A percentile compares a stretch with the other conserved stretches of the same genome.
Evolutionary conservation across 2,329 filamentous ascomycete species (phyloP).

Genomic region (Colletotrichum euphorbiae): DNA sequence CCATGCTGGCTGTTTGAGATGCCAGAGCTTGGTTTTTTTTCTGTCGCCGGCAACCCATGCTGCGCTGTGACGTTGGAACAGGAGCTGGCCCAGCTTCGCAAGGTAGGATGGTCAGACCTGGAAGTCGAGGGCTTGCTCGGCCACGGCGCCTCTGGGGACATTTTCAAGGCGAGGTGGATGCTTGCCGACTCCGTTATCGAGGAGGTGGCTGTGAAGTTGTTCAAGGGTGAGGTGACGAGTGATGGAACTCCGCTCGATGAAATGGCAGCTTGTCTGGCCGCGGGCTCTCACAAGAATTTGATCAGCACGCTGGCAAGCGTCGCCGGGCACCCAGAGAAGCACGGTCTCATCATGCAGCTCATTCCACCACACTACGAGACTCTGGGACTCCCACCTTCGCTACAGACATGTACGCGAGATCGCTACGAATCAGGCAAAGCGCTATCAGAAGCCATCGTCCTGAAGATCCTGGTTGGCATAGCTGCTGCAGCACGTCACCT

Average conservation of each 20-base stretch:
- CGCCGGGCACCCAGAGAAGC: slow-evolving; percentile 53
- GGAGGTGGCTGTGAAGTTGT: slow-evolving; percentile 61
- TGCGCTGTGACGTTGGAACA: slow-evolving; percentile 42
- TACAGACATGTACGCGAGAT: slow-evolving; percentile 60
- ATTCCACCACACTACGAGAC: slow-evolving; percentile 56
- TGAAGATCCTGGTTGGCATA: slow-evolving; percentile 54
- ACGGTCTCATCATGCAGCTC: slow-evolving; percentile 60
- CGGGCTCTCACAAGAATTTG: slow-evolving; percentile 59
- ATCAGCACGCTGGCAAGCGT: slow-evolving; percentile 59
- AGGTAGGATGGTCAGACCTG: slow-evolving; percentile 55
- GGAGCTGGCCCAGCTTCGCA: slow-evolving; percentile 46
- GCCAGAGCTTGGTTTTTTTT: slow-evolving; percentile 59
- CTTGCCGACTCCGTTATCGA: slow-evolving; percentile 44
- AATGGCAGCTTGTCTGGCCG: slow-evolving; percentile 59
- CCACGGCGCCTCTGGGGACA: slow-evolving; percentile 59
- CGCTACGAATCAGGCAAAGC: slow-evolving; percentile 49
- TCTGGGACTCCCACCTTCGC: slow-evolving; percentile 57
- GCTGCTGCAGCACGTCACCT: slow-evolving; percentile 57
- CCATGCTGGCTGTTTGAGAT: slow-evolving; percentile 58
- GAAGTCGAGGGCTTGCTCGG: slow-evolving; percentile 55
- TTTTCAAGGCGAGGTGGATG: slow-evolving; percentile 55
- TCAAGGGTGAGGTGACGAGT: slow-evolving; percentile 59
- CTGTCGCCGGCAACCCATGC: slow-evolving; percentile 61
- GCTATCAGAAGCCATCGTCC: slow-evolving; percentile 47
- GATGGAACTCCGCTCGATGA: slow-evolving; percentile 62